A percentile compares a stretch with the other conserved stretches of the same genome.
phyloP scores from a whole-genome alignment of 768 basidiomycete species.

The Suillus spraguei region DNA sequence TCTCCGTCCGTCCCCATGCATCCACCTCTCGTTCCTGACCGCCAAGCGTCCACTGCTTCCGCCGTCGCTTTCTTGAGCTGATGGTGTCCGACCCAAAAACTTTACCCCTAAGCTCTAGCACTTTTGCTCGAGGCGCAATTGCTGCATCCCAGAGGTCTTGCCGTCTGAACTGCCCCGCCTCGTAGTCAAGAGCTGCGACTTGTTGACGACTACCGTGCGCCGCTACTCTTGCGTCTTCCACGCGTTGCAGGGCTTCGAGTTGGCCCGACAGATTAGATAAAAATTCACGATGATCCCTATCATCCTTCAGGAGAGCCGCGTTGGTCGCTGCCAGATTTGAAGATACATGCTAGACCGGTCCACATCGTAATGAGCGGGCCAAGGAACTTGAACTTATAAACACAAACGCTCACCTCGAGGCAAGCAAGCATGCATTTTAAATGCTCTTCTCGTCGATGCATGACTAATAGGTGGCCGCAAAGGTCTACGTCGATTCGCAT shows the following conservation, averaged over 20 bases:
- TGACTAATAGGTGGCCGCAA: conserved; percentile 71
- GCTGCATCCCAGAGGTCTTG: conserved; percentile 70
- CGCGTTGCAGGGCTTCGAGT: conserved; percentile 49
- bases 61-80: conserved; percentile 54
- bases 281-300: conserved; percentile 51
- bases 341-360: conserved; percentile 47
- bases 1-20: conserved; percentile 68
- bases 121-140: conserved; percentile 58
- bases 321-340: conserved; percentile 56
- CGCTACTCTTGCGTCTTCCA: conserved; percentile 51
- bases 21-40: conserved; percentile 67
- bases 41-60: conserved; percentile 72
- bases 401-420: conserved; percentile 45
- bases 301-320: conserved; percentile 57
- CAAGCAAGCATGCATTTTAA: conserved; percentile 63
- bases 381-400: not conserved
- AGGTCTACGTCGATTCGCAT: conserved; percentile 83
- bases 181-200: conserved; percentile 59
- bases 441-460: conserved; percentile 69
- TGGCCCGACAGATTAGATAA: conserved; percentile 49
- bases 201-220: conserved; percentile 61
- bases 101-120: conserved; percentile 64
- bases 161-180: conserved; percentile 67
- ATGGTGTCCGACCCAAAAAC: conserved; percentile 67
- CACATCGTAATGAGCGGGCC: conserved; percentile 12